Percentiles rank a stretch among this genome's conserved stretches.
phyloP scores from a whole-genome alignment of 257 asterid species.

The Capsicum rhomboideum region DNA sequence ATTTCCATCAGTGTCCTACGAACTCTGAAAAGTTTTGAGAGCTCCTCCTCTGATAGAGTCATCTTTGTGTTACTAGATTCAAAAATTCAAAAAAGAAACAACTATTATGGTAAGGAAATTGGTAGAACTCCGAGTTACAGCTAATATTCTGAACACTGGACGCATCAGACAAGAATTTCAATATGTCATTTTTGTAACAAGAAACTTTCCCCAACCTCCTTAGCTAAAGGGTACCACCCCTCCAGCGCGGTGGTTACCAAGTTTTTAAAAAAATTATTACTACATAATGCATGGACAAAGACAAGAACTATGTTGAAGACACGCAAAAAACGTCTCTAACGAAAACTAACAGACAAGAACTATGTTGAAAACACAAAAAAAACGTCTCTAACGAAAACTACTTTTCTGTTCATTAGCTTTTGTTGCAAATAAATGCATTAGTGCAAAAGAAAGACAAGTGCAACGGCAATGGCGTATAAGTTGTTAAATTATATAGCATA shows the following conservation, averaged over 20 bases:
- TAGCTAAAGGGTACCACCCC: background rate
- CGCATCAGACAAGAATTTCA: background rate
- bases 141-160: background rate
- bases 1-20: slow-evolving; percentile 27
- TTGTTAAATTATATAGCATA: background rate
- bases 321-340: background rate
- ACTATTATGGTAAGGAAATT: background rate
- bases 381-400: background rate
- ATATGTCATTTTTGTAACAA: background rate
- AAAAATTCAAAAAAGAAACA: background rate
- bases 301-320: background rate
- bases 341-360: background rate
- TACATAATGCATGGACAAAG: background rate
- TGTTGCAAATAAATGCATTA: background rate
- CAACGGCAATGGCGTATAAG: background rate
- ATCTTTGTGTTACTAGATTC: slow-evolving; percentile 1
- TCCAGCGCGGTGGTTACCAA: background rate
- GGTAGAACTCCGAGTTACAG: background rate
- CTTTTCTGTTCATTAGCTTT: background rate
- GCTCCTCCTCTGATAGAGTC: slow-evolving; percentile 4
- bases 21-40: slow-evolving; percentile 10
- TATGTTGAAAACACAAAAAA: background rate
- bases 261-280: background rate
- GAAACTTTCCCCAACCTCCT: background rate
- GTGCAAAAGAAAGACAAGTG: background rate